Evolutionary conservation across 441 rosid genomes (phyloP).

Genomic region (Raphanus hybrid): DNA sequence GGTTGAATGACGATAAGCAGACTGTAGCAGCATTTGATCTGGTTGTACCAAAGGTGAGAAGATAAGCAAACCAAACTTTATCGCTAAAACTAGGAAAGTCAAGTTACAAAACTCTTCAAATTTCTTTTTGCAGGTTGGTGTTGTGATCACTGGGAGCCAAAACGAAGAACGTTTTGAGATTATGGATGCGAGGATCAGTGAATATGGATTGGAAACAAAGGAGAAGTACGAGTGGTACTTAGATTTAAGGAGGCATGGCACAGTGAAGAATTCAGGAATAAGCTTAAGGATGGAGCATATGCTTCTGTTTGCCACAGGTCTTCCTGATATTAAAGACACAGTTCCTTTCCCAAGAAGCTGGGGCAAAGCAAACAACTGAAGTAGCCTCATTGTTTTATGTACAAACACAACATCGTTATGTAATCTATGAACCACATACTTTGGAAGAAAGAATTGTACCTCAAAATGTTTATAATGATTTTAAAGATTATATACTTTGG

Average conservation of each 20-base stretch:
- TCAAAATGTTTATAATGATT: neutral
- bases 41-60: conserved; percentile 74
- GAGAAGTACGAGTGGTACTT: conserved; percentile 85
- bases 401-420: conserved; percentile 9
- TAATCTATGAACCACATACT: conserved; percentile 17
- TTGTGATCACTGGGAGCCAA: conserved; percentile 75
- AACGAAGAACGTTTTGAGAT: conserved; percentile 73
- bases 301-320: conserved; percentile 75
- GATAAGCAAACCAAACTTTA: conserved; percentile 9
- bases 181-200: conserved; percentile 62
- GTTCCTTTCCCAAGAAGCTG: conserved; percentile 76
- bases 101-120: neutral
- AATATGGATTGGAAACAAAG: conserved; percentile 46
- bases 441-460: neutral
- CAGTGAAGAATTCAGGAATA: conserved; percentile 82
- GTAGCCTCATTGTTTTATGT: conserved; percentile 3
- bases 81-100: neutral
- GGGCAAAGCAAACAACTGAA: conserved; percentile 57
- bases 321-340: conserved; percentile 76
- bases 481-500: neutral
- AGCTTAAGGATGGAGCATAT: conserved; percentile 70
- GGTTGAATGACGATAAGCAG: conserved; percentile 72
- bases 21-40: conserved; percentile 94
- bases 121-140: conserved; percentile 65
- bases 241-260: conserved; percentile 84